Evolutionary conservation across 148 eudicot species (phyloP).

Genomic region (Amaranthus cruentus): DNA sequence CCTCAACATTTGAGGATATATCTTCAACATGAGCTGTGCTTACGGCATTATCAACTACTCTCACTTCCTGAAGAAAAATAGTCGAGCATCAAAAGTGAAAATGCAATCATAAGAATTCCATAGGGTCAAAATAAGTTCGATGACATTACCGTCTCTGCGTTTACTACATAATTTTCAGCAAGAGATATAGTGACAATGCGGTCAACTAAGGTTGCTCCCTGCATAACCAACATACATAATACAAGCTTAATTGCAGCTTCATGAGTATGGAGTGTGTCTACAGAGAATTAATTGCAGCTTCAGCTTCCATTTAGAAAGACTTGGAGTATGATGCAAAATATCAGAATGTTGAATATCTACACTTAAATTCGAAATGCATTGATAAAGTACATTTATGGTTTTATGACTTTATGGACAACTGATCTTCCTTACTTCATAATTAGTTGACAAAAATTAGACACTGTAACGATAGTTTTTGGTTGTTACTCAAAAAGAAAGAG

Average conservation of each 20-base stretch:
- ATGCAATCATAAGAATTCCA: neutral
- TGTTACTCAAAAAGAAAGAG: no score
- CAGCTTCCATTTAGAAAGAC: no score
- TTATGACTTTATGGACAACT: no score
- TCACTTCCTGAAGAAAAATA: slow-evolving; percentile 42
- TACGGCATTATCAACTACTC: slow-evolving; percentile 37
- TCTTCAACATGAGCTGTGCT: slow-evolving; percentile 35
- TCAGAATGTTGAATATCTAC: neutral
- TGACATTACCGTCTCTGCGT: slow-evolving; percentile 38
- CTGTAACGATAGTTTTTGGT: no score
- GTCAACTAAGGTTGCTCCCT: slow-evolving; percentile 98
- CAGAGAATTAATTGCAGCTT: neutral
- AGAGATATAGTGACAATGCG: slow-evolving; percentile 74
- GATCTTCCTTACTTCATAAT: no score
- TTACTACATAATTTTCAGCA: slow-evolving; percentile 63
- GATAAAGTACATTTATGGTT: neutral
- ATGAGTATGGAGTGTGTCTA: neutral
- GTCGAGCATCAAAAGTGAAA: neutral
- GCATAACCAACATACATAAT: slow-evolving; percentile 18
- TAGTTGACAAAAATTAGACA: no score
- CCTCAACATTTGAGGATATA: slow-evolving; percentile 42
- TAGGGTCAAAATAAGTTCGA: neutral
- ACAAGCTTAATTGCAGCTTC: neutral
- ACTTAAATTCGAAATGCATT: neutral
- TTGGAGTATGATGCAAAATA: neutral